Base-by-base conservation (phyloP, 352 stramenopile genomes). In the Phytophthora lateralis region DNA sequence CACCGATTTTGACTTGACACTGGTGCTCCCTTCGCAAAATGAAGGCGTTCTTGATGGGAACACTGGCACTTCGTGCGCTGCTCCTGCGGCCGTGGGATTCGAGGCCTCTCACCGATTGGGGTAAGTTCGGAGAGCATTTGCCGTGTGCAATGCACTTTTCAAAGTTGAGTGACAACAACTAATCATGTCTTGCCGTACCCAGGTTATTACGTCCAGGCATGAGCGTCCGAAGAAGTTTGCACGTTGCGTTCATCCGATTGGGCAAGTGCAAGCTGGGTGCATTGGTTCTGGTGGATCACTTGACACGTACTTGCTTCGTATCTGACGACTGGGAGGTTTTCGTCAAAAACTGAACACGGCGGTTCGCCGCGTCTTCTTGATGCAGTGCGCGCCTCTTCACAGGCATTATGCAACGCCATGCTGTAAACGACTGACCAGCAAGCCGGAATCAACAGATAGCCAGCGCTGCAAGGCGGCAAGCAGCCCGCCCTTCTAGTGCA, bases 81-180 rank as follows among this genome's bases (percentile, higher is more conserved):
- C 44, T 18, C 32, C 56, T n/a, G 39, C 29, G 4, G 84, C 75
- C 55, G 60, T 90, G 43, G 71, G 71, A 12, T 89, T 92, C 37
- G 82, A 92, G 54, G 71, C 78, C 30, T 82, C 73, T 6, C 80
- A 90, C 47, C 80, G 75, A n/a, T 71, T 92, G 47, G 80, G 80
- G 80, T 91, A 76, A 46, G 70, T 73, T 45, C 12, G 14, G 37
- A 50, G 35, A 37, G 29, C 18, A 26, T 56, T 44, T 29, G 7
- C 15, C 32, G 20, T 55, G 29, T 60, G 44, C 44, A 54, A 57
- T 55, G 38, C 21, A 12, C 32, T 58, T 14, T 45, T 49, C 5
- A 41, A 57, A 21, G 6, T 39, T 59, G 21, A 49, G 39, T 48
- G 21, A 45, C 24, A 17, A 24, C 18, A 21, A 59, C 50, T 57